phyloP scores from a whole-genome alignment of 2,329 filamentous ascomycete genomes.

The Fusarium equiseti region DNA sequence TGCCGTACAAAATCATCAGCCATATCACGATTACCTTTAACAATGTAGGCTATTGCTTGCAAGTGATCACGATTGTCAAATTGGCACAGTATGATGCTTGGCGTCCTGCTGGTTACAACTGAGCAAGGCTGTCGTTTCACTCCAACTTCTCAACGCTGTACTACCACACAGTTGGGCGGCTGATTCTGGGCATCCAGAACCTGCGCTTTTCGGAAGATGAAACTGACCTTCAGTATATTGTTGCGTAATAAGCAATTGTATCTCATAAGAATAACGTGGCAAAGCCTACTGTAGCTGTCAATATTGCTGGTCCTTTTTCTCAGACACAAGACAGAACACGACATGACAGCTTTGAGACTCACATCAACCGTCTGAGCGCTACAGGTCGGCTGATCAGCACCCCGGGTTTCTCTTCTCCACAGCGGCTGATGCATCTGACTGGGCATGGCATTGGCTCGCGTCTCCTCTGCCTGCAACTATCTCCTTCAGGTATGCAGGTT shows the following conservation, averaged over 20 bases:
- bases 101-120: background rate
- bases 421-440: constrained; percentile 43
- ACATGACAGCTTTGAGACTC: constrained; percentile 7
- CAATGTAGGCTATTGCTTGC: background rate
- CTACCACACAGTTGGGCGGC: background rate
- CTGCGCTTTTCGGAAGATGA: background rate
- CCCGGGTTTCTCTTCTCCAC: constrained; percentile 46
- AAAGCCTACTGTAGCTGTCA: constrained; percentile 9
- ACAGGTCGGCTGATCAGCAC: constrained; percentile 37
- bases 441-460: constrained; percentile 33
- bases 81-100: background rate
- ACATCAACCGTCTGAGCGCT: constrained; percentile 18
- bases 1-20: background rate
- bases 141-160: background rate
- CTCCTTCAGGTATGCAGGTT: constrained; percentile 28
- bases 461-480: constrained; percentile 36
- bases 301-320: background rate
- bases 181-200: constrained; percentile 1
- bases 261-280: background rate
- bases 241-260: background rate
- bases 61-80: background rate
- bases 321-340: background rate
- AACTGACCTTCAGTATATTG: constrained; percentile 3
- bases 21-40: background rate
- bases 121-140: constrained; percentile 16